phyloP scores from a whole-genome alignment of 345 rosid genomes.

The Carallia pectinifolia region DNA sequence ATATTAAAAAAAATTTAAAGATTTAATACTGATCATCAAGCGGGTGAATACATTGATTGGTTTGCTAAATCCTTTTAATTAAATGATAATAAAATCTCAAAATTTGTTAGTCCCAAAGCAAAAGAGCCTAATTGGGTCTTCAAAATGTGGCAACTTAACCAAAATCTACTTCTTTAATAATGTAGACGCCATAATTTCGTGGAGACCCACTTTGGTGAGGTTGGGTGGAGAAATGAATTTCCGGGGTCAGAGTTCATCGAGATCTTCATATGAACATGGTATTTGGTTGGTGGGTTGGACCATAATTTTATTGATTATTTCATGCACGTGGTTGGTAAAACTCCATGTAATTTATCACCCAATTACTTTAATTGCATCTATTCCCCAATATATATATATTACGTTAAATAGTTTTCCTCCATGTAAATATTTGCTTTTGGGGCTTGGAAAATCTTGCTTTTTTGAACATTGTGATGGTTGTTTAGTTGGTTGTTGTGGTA shows the following conservation, averaged over 20 bases:
- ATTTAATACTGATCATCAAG: too few species aligned
- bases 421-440: background rate
- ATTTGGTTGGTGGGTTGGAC: constrained; percentile 6
- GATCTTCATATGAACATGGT: background rate
- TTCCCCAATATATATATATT: too few species aligned
- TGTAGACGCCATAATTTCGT: background rate
- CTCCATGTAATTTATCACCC: background rate
- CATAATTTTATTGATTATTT: constrained; percentile 9
- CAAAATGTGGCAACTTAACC: background rate
- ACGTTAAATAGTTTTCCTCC: background rate
- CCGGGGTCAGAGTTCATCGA: background rate
- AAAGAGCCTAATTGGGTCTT: too few species aligned
- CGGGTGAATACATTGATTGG: too few species aligned
- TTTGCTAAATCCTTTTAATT: too few species aligned
- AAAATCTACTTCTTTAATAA: background rate
- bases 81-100: too few species aligned
- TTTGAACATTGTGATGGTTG: constrained; percentile 8
- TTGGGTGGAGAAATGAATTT: constrained; percentile 5
- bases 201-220: background rate
- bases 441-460: background rate
- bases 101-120: too few species aligned
- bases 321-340: constrained; percentile 20
- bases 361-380: background rate
- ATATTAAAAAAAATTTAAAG: too few species aligned
- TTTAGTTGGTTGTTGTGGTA: constrained; percentile 34